Base-by-base conservation (phyloP, 2,329 filamentous ascomycete genomes). In the Penicillium brasilianum region DNA sequence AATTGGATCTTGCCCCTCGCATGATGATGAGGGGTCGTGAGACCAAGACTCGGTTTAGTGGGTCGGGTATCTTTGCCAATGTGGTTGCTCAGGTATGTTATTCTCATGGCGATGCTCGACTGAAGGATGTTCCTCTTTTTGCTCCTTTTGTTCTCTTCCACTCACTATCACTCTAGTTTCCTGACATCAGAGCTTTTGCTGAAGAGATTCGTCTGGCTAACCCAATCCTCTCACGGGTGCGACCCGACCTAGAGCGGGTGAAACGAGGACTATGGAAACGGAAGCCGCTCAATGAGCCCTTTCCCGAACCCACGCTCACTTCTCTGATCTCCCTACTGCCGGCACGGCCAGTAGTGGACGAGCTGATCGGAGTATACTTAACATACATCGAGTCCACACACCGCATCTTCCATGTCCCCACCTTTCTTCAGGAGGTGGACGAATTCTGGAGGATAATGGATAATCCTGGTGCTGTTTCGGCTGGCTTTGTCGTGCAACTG, bases 21-120 rank as follows among this genome's bases (percentile, higher is more conserved):
- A 73, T 76, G 16, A 73, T 75, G 67, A 74, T 78, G 66, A 67
- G 75, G 59, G 76, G 76, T 4, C 70, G 71, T 43, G 77, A 78
- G 56, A 78, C 75, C 1, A 74, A 71, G 60, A 78, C 77, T n/a
- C 74, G 77, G 1, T 80, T 77, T 58, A 77, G 74, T 44, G 77
- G 77, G 8, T 74, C 73, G 2, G 77, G 77, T 9, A 78, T 78
- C 32, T 71, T 76, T 58, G 74, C 76, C 32, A 78, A 74, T 60
- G 57, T 80, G 32, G 71, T 78, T 30, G 68, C 76, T 6, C 74
- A 80, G 72, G 77, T 79, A 69, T 56, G 66, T 36, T 18, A 4
- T 37, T 37, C 28, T 28, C 25, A 28, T 28, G 6, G 6, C 25
- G 25, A 28, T 28, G 3, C 25, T 28, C 25, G 25, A 28, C 25